A percentile compares a stretch with the other conserved stretches of the same genome.
These are phyloP conservation scores for Xylaria sp. DNA, from an alignment of 2,329 filamentous ascomycete genomes.

Conservation along the genomic window DNA sequence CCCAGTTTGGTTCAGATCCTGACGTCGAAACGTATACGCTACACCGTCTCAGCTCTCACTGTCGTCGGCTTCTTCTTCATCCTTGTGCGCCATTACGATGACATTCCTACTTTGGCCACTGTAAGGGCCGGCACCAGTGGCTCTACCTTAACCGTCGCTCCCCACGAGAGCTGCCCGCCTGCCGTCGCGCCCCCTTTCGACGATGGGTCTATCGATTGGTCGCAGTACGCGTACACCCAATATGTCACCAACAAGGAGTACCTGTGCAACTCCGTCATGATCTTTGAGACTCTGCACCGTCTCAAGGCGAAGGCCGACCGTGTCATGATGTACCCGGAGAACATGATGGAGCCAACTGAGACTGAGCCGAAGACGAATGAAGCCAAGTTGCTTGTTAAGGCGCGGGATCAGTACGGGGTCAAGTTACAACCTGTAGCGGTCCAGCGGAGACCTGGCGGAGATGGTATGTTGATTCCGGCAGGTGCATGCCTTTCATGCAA, in stretches of 20 bases:
- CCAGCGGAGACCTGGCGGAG: conserved; percentile 33
- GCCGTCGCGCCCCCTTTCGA: conserved; percentile 24
- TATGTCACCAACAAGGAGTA: conserved; percentile 45
- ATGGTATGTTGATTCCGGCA: conserved; percentile 31
- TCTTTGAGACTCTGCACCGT: conserved; percentile 41
- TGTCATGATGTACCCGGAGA: conserved; percentile 42
- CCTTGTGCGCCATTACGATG: conserved; percentile 30
- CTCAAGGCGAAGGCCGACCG: conserved; percentile 41
- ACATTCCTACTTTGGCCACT: conserved; percentile 27
- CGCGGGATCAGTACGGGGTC: conserved; percentile 41
- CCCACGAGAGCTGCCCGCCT: conserved; percentile 23
- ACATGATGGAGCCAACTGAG: conserved; percentile 34
- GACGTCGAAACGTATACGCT: conserved; percentile 34
- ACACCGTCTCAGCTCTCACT: conserved; percentile 24
- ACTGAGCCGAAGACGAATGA: conserved; percentile 28
- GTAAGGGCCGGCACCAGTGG: conserved; percentile 20
- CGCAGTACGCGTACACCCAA: conserved; percentile 43
- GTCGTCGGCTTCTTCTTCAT: conserved; percentile 27
- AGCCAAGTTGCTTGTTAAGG: conserved; percentile 36
- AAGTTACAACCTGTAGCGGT: conserved; percentile 40
- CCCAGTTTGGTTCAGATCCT: conserved; percentile 35
- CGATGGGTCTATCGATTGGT: conserved; percentile 36
- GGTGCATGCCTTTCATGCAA: not conserved
- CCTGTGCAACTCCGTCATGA: conserved; percentile 47
- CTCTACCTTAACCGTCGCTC: conserved; percentile 4